Base-by-base conservation (phyloP, 768 basidiomycete genomes). In the Suillus weaverae region DNA sequence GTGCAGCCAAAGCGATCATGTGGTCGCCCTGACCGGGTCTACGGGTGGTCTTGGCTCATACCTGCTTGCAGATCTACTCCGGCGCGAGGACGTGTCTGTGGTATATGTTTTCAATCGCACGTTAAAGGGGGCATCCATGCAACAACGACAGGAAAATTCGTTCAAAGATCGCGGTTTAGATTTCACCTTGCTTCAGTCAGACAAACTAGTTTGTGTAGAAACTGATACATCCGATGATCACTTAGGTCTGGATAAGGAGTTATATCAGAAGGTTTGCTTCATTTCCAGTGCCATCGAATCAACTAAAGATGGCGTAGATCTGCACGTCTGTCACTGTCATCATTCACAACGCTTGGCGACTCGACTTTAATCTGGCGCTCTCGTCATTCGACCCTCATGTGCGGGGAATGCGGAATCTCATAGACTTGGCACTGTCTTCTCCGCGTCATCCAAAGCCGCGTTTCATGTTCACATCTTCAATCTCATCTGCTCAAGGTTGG, bases 321-420 rank as follows among this genome's bases (percentile, higher is more conserved):
- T 70, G 69, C 1, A 63, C 65, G 3, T 75, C 77, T 0, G 70
- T 81, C 35, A 77, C 77, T 3, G 39, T 77, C 32, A 71, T 82
- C 56, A 78, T 82, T 26, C 81, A 82, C 61, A 80, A 74, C 4
- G 81, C 82, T 4, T 83, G 82, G 82, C 74, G 71, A n/a, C 71
- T 83, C 54, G 77, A 84, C 59, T 83, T 82, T 64, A 82, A 78
- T 60, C 62, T 80, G 39, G 71, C 71, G 4, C 70, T 84, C 11
- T 71, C 77, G 7, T 82, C 83, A 1, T 81, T 83, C 60, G 81
- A 82, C 41, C 76, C 78, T 5, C 81, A 73, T 60, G 72, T 84
- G 14, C 74, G 71, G 43, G 77, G 71, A 18, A 78, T 79, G 3
- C 78, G 81, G 5, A 78, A 81, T 48, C 69, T 79, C 0, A 57